phyloP scores from a whole-genome alignment of 352 stramenopile genomes.

The Phytophthora boehmeriae region DNA sequence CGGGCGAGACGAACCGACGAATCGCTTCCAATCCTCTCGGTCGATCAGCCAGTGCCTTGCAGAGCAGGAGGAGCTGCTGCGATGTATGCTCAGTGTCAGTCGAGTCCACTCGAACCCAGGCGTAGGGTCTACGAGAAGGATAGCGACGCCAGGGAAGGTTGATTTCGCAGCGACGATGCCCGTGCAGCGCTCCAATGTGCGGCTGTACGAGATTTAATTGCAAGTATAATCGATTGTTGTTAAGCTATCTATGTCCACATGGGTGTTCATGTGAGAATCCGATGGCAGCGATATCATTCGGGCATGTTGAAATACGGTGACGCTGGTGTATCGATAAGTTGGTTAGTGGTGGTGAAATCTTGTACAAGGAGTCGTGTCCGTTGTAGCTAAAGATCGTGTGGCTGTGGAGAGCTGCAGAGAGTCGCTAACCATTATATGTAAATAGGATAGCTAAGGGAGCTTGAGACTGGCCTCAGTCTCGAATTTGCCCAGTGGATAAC shows the following conservation, averaged over 20 bases:
- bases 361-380: too few relatives aligned
- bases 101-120: constrained; percentile 27
- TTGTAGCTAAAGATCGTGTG: too few relatives aligned
- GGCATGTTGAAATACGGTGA: too few relatives aligned
- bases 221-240: neutral
- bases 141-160: constrained; percentile 10
- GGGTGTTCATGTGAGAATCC: too few relatives aligned
- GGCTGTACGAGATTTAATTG: constrained; percentile 32
- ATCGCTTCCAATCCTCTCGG: constrained; percentile 29
- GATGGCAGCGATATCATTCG: too few relatives aligned
- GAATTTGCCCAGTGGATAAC: too few relatives aligned
- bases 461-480: too few relatives aligned
- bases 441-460: too few relatives aligned
- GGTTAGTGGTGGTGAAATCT: too few relatives aligned
- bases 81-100: constrained; percentile 41
- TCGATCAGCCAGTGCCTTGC: constrained; percentile 49
- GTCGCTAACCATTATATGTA: too few relatives aligned
- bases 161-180: constrained; percentile 35
- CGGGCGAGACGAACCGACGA: constrained; percentile 19
- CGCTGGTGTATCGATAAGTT: too few relatives aligned
- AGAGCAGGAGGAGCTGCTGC: constrained; percentile 46
- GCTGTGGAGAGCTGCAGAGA: too few relatives aligned
- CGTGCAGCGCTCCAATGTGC: constrained; percentile 15
- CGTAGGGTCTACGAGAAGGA: constrained; percentile 14
- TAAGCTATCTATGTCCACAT: neutral